Conservation (phyloP, 2,329 filamentous ascomycete genomes). For the Stemphylium lycopersici region DNA sequence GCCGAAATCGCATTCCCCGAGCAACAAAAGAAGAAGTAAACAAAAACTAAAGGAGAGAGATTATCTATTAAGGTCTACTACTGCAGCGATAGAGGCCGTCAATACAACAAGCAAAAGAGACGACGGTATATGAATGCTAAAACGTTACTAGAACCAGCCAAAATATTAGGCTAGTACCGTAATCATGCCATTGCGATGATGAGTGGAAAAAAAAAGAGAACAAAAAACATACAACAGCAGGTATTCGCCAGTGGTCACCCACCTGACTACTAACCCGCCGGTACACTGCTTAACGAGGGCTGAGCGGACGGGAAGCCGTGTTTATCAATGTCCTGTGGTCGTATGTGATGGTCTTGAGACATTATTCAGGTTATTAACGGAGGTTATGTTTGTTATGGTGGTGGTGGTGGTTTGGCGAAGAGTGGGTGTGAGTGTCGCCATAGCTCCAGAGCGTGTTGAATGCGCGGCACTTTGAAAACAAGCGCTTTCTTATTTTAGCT, state of each 20-base stretch:
- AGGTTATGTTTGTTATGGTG: background rate
- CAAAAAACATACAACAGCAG: background rate
- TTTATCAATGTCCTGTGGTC: background rate
- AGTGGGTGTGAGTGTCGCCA: background rate
- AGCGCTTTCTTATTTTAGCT: no score
- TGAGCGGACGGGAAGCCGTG: background rate
- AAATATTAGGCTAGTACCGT: no score
- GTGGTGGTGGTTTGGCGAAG: background rate
- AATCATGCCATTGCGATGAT: no score
- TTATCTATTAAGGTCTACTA: background rate
- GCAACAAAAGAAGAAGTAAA: background rate
- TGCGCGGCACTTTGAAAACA: no score
- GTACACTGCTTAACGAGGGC: background rate
- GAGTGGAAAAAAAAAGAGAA: no score
- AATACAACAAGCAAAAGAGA: background rate
- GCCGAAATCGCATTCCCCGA: background rate
- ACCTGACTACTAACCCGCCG: constrained; percentile 1
- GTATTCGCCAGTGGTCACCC: background rate
- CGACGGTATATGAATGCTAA: no score
- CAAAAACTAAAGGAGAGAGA: background rate
- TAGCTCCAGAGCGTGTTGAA: no score
- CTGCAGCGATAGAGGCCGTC: no score
- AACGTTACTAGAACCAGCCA: background rate
- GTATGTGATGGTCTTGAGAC: background rate
- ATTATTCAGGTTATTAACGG: background rate